Evolutionary conservation across 1,284 basidiomycete genomes (phyloP).

Genomic region (Cerioporus squamosus): DNA sequence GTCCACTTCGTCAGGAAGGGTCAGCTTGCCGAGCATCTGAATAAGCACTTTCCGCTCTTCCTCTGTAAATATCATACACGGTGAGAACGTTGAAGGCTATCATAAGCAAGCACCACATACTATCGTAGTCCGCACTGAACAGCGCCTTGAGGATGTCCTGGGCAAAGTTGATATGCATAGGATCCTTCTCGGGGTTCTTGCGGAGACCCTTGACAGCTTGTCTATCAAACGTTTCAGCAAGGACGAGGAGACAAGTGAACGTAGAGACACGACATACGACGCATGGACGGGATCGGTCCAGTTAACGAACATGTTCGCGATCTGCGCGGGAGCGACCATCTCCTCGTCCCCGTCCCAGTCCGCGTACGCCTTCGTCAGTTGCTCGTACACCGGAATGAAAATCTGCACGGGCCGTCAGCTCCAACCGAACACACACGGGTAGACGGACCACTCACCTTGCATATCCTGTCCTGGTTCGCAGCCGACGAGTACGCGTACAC

Average conservation of each 20-base stretch:
- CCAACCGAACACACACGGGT: background rate
- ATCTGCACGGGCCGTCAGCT: constrained; percentile 51
- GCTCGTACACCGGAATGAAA: constrained; percentile 76
- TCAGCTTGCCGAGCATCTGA: constrained; percentile 80
- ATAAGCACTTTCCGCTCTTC: constrained; percentile 84
- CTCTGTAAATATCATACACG: constrained; percentile 45
- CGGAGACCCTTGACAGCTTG: constrained; percentile 41
- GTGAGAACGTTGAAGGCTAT: background rate
- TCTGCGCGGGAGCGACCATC: constrained; percentile 82
- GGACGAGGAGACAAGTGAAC: background rate
- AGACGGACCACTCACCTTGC: constrained; percentile 55
- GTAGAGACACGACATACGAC: constrained; percentile 51
- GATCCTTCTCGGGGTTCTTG: constrained; percentile 47
- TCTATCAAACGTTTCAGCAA: background rate
- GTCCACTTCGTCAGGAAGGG: constrained; percentile 73
- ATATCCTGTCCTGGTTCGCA: constrained; percentile 81
- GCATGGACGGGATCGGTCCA: constrained; percentile 93
- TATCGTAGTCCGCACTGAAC: constrained; percentile 53
- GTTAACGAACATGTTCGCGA: constrained; percentile 86
- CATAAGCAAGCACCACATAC: constrained; percentile 31
- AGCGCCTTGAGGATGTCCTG: constrained; percentile 72
- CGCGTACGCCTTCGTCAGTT: constrained; percentile 71
- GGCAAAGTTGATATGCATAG: constrained; percentile 82
- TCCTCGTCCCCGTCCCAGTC: constrained; percentile 78
- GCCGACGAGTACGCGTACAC: constrained; percentile 90